Base-by-base conservation (phyloP, 768 basidiomycete genomes). In the Pleurotus eryngii region DNA sequence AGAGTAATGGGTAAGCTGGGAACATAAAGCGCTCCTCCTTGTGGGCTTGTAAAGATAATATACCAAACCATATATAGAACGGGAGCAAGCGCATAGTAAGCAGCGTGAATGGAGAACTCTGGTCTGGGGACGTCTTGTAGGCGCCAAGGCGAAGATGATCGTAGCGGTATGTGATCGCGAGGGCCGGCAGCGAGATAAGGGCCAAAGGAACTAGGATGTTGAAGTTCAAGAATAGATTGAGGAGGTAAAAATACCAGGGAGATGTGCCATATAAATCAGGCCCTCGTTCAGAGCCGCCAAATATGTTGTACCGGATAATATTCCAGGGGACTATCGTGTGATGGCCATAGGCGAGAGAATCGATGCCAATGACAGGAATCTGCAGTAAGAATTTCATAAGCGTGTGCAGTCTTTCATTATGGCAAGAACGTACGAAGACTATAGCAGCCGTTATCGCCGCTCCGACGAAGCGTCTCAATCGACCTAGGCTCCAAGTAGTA, bases 11-110 rank as follows among this genome's bases (percentile, higher is more conserved):
- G 68, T 96, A 98, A 2, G 84, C 88, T 0, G 97, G 96, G 71
- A 87, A 98, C 86, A 98, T 90, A 75, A 99, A 99, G n/a, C 97
- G 81, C 68, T 99, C 97, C 72, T 99, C 97, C 73, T 99, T 99
- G 73, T 99, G 97, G 1, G 89, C 75, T 72, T 98, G 96, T 2
- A 77, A 63, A 3, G 84, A 85, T 62, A 99, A 74, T 60, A 97
- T 87, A 1, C 72, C 81, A 46, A 87, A 64, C 96, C 97, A 98
- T n/a, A 98, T 61, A 72, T 98, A 98, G 59, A 96, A 76, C 0
- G 94, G 94, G n/a, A 81, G 70, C n/a, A 98, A 76, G 38, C 95
- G 81, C 55, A 96, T 69, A 3, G 80, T 81, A 46, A 98, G 74
- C 46, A 92, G 69, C 1, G 82, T 87, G 65, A 88, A 94, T 0